phyloP scores from a whole-genome alignment of 345 rosid species.

The Diplotaxis tenuifolia region DNA sequence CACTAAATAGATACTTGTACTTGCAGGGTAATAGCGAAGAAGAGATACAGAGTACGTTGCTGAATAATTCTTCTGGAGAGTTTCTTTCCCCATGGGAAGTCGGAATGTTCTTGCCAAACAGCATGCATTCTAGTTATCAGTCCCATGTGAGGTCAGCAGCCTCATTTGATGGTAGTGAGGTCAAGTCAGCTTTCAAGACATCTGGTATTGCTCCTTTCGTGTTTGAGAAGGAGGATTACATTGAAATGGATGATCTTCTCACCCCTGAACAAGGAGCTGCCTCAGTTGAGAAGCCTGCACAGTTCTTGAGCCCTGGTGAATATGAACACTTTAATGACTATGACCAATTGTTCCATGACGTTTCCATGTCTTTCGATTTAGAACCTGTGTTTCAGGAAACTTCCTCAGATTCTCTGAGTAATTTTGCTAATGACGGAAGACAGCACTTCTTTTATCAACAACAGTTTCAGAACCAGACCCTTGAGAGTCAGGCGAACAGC shows the following conservation, averaged over 20 bases:
- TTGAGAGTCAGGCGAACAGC: conserved; percentile 15
- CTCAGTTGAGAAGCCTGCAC: conserved; percentile 10
- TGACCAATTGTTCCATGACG: conserved; percentile 33
- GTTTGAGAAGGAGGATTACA: conserved; percentile 52
- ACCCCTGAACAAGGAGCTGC: conserved; percentile 38
- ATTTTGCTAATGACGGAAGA: conserved; percentile 5
- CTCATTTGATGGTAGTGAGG: conserved; percentile 10
- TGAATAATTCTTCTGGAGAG: conserved; percentile 4
- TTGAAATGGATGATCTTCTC: conserved; percentile 81
- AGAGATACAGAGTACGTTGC: conserved; percentile 15
- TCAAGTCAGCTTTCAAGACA: background rate
- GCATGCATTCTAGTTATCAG: background rate
- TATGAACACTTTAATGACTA: conserved; percentile 6
- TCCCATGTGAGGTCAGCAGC: background rate
- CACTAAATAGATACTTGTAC: background rate
- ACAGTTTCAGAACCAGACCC: conserved; percentile 17
- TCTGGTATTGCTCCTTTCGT: conserved; percentile 17
- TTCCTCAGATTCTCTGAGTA: background rate
- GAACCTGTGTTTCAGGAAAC: conserved; percentile 27
- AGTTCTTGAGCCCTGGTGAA: conserved; percentile 28
- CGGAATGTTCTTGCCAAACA: background rate
- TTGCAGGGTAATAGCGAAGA: conserved; percentile 14
- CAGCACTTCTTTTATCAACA: conserved; percentile 7
- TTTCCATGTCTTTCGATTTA: conserved; percentile 32
- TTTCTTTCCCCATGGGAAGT: background rate